Evolutionary conservation across 139 green algal genomes (phyloP), one percentile per base, ranked within the genome.

Genomic region (Micromonas commoda): DNA sequence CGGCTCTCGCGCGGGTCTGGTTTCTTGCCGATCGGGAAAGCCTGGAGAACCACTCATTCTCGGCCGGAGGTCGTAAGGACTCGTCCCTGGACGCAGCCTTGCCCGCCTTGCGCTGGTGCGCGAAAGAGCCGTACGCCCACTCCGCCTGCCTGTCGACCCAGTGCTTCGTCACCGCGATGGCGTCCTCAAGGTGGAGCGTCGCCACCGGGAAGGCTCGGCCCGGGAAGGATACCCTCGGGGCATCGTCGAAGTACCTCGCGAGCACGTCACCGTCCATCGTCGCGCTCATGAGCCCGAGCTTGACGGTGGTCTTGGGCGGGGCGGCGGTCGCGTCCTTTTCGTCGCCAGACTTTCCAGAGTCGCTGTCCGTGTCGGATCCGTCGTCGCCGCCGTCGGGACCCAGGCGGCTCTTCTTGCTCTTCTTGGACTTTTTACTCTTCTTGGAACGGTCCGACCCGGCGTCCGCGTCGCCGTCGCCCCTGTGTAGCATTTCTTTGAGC

Each of bases 131-230:
- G 67, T 31, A 26, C 19, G 6, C 6, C 70, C 70, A 77, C n/a
- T 77, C 70, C 26, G 37, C 70, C 19, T 33, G 39, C 5, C n/a
- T 34, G 33, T 77, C 35, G 19, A 77, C 37, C 38, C 23, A 37
- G 70, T 77, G 70, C 4, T 37, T 35, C 6, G 85, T 90, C n/a
- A 73, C 67, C 38, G 89, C 77, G 73, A 94, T 91, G 31, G 84
- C 86, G 69, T 97, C 91, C 81, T 97, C 93, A 64, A 97, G 82
- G 87, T 90, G 96, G 19, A 85, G 63, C 20, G 86, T 69, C 64
- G 34, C 33, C 35, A 97, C 93, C 23, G 92, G 93, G 83, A 94
- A 97, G 32, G 92, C 97, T 37, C 92, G 84, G 16, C 93, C 93
- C 28, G 82, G 70, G 6, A 87, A 87, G n/a, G 77, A 71, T 54